phyloP scores from a whole-genome alignment of 2,329 filamentous ascomycete genomes.

The Torrubiella hemipterigena region DNA sequence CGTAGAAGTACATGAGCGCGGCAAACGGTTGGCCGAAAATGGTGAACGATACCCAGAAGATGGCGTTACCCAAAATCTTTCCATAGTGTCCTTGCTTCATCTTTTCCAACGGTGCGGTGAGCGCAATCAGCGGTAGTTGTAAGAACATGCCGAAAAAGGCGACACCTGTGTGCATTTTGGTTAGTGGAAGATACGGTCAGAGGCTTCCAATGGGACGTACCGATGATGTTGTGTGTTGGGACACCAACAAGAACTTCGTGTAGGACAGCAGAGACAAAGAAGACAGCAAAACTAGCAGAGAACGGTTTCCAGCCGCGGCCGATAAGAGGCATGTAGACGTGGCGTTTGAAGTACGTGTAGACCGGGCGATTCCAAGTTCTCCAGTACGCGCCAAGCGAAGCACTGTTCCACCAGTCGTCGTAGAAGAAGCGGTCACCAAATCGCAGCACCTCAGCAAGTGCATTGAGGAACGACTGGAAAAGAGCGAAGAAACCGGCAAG shows the following conservation, averaged over 20 bases:
- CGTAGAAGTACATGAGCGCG: slow-evolving; percentile 90
- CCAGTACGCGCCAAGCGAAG: slow-evolving; percentile 81
- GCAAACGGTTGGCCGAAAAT: slow-evolving; percentile 90
- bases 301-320: slow-evolving; percentile 67
- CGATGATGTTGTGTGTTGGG: slow-evolving; percentile 87
- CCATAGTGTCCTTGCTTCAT: slow-evolving; percentile 59
- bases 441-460: slow-evolving; percentile 74
- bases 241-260: slow-evolving; percentile 90
- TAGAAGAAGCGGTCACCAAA: slow-evolving; percentile 96
- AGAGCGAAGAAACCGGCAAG: slow-evolving; percentile 93
- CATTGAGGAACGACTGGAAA: slow-evolving; percentile 88
- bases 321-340: slow-evolving; percentile 81
- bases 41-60: slow-evolving; percentile 96
- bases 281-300: slow-evolving; percentile 68
- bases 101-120: slow-evolving; percentile 71
- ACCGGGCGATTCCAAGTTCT: slow-evolving; percentile 96
- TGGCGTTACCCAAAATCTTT: slow-evolving; percentile 76
- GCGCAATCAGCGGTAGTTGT: slow-evolving; percentile 75
- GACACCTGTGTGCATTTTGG: slow-evolving; percentile 45
- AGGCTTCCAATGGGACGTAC: slow-evolving; percentile 29
- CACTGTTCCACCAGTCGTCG: slow-evolving; percentile 95
- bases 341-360: slow-evolving; percentile 90
- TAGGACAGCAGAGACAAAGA: slow-evolving; percentile 75
- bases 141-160: slow-evolving; percentile 91
- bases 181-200: slow-evolving; percentile 5